Evolutionary conservation across 2,329 filamentous ascomycete species (phyloP), one percentile per base, ranked within the genome.

Genomic region (Aureobasidium sp.): DNA sequence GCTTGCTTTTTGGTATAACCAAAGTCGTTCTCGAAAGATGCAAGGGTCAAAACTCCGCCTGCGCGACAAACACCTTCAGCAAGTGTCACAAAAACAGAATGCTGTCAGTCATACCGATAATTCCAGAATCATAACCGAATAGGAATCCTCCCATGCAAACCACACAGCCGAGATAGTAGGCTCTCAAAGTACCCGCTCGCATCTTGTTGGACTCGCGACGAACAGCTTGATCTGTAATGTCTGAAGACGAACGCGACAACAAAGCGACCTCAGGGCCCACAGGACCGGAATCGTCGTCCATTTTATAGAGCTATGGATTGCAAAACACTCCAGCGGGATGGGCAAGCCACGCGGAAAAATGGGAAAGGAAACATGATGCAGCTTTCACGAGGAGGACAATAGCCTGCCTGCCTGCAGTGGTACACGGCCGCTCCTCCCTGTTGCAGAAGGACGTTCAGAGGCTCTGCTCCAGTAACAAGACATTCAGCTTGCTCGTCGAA

Each of bases 141-240:
- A 78, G 66, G 63, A 79, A 78, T 0, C 79, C 79, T 7, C 78
- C 79, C 64, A 79, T 76, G 64, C 78, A 82, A 13, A 81, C 75
- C 3, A 81, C 75, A 1, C 71, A 71, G 2, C 78, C 78, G 10
- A 82, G 73, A 74, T 75, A 81, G 66, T 81, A 82, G 31, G 78
- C 78, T 60, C 79, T 71, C 35, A 78, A 64, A 57, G 69, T 74
- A 25, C 77, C 78, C 23, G 69, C 19, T 9, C 54, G 54, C 40
- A 54, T 58, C 60, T 59, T 62, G n/a, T 27, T 46, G 29, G 35
- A 31, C 25, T 47, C 17, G 42, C 40, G 21, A 47, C 23, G 54
- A 19, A 43, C 13, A 38, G n/a, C 11, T 29, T 15, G 54, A 21
- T 37, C 31, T 4, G n/a, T 13, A 13, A 29, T 27, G 6, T 43